These are phyloP conservation scores for Priceomyces carsonii DNA, from an alignment of 805 yeast species.

Conservation along the genomic window DNA sequence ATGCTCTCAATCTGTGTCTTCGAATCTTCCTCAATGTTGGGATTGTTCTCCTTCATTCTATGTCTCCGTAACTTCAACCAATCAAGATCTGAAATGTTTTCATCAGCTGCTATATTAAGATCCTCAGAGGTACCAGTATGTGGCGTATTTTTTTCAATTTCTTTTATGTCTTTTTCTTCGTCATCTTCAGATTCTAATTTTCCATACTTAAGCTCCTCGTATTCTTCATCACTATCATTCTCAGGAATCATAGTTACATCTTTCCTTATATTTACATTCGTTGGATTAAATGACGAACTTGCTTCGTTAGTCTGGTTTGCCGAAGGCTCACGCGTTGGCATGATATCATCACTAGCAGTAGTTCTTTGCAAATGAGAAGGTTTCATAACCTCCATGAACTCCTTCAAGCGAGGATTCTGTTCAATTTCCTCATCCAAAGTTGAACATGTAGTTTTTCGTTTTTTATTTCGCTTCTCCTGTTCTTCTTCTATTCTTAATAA, in stretches of 20 bases:
- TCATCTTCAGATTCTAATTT: constrained; percentile 49
- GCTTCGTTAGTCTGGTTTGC: too few relatives aligned
- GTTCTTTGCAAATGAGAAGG: constrained; percentile 70
- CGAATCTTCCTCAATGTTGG: constrained; percentile 13
- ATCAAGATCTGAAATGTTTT: constrained; percentile 70
- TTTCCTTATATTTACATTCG: constrained; percentile 15
- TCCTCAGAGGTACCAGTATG: constrained; percentile 23
- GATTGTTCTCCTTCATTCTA: constrained; percentile 51
- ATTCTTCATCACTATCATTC: constrained; percentile 52
- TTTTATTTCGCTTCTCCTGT: constrained; percentile 38
- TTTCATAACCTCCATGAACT: constrained; percentile 80
- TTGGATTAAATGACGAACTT: too few relatives aligned
- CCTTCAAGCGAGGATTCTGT: constrained; percentile 67
- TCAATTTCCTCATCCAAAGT: constrained; percentile 62
- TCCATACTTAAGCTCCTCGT: constrained; percentile 44
- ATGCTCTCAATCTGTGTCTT: constrained; percentile 6
- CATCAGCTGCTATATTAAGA: constrained; percentile 45
- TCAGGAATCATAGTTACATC: constrained; percentile 43
- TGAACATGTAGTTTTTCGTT: constrained; percentile 33
- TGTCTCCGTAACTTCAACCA: constrained; percentile 81
- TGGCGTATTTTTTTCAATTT: constrained; percentile 18
- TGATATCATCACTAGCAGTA: constrained; percentile 66
- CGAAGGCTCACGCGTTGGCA: constrained; percentile 10
- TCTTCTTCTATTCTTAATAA: constrained; percentile 29
- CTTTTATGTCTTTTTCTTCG: constrained; percentile 48